Conservation (phyloP, 2,329 filamentous ascomycete species). For the Colletotrichum sp. region DNA sequence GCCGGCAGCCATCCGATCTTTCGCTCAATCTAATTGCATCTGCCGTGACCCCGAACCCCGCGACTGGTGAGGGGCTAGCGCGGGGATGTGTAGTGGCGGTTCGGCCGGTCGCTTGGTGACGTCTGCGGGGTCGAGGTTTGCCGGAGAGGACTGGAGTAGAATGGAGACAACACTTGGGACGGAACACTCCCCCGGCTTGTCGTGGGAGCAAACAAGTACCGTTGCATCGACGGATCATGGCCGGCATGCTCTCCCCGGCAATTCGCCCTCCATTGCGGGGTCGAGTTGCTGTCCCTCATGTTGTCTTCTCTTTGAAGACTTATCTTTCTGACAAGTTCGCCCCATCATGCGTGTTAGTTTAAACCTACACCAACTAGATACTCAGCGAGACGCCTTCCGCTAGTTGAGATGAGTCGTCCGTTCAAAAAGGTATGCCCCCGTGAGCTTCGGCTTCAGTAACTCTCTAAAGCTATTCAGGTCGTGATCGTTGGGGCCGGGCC, state of each 20-base stretch:
- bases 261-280: neutral
- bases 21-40: neutral
- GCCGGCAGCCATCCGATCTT: neutral
- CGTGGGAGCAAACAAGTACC: neutral
- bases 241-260: neutral
- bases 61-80: neutral
- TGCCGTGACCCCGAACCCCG: conserved; percentile 4
- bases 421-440: neutral
- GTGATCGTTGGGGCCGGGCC: conserved; percentile 56
- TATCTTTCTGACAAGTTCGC: neutral
- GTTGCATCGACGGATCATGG: neutral
- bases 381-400: too few species aligned
- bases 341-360: neutral
- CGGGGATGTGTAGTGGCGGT: neutral
- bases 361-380: neutral
- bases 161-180: neutral
- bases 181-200: neutral
- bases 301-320: neutral
- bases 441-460: neutral
- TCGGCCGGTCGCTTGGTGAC: neutral
- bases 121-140: conserved; percentile 6
- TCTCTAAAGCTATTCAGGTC: neutral
- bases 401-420: neutral
- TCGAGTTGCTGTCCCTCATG: neutral
- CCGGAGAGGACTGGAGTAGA: neutral